These are phyloP conservation scores for Ramularia endophylla DNA, from an alignment of 2,329 filamentous ascomycete genomes.

Conservation along the genomic window DNA sequence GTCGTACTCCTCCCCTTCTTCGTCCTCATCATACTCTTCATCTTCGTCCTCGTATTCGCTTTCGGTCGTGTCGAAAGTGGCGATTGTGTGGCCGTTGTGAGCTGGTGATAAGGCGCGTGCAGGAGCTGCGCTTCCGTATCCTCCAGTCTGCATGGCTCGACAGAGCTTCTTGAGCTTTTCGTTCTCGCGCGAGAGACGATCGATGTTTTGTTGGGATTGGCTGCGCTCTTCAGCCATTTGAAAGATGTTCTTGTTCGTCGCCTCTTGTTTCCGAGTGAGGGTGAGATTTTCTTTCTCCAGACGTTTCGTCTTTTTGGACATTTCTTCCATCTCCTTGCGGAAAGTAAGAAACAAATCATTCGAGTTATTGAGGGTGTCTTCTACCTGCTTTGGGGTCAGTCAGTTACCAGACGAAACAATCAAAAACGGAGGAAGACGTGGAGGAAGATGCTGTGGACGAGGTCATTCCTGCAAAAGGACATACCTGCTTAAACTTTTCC, in stretches of 20 bases:
- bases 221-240: slow-evolving; percentile 94
- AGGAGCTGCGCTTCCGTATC: slow-evolving; percentile 53
- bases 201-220: slow-evolving; percentile 66
- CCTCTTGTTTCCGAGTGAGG: slow-evolving; percentile 86
- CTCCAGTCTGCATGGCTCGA: slow-evolving; percentile 92
- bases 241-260: slow-evolving; percentile 89
- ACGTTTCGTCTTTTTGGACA: slow-evolving; percentile 98
- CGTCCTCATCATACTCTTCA: slow-evolving; percentile 60
- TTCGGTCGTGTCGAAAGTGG: slow-evolving; percentile 47
- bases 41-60: slow-evolving; percentile 65
- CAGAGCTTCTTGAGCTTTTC: slow-evolving; percentile 91
- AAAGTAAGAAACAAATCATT: slow-evolving; percentile 97
- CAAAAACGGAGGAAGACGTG: background rate
- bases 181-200: slow-evolving; percentile 76
- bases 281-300: slow-evolving; percentile 94
- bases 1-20: slow-evolving; percentile 56
- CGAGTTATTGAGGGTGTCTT: slow-evolving; percentile 97
- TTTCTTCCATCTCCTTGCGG: slow-evolving; percentile 98
- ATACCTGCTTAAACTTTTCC: slow-evolving; percentile 99
- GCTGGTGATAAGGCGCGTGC: slow-evolving; percentile 7
- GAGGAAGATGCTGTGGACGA: background rate
- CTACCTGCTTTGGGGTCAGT: slow-evolving; percentile 64
- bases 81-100: slow-evolving; percentile 10
- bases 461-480: slow-evolving; percentile 12
- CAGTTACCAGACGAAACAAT: slow-evolving; percentile 26